Percentiles rank a stretch among this genome's conserved stretches.
Evolutionary conservation across 192 early-diverging fungal genomes (phyloP).

Genomic region (Entophlyctis helioformis): DNA sequence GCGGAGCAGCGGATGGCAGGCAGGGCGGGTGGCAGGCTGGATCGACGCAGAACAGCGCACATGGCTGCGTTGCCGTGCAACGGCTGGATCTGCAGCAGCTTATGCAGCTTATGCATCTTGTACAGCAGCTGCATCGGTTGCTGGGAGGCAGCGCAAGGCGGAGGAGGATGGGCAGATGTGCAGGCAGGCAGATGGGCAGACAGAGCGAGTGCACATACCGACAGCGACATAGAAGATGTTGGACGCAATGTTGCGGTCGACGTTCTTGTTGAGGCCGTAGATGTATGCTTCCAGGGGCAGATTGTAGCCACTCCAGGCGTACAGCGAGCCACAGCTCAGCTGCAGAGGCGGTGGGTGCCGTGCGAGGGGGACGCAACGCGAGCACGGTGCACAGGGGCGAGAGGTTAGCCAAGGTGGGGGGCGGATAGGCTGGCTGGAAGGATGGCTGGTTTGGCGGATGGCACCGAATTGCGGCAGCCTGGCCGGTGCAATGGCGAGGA

Average conservation of each 20-base stretch:
- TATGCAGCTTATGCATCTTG: too few species aligned
- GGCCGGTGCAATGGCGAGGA: neutral
- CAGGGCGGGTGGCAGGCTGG: too few species aligned
- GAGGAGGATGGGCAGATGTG: too few species aligned
- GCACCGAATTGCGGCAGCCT: neutral
- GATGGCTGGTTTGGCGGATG: neutral
- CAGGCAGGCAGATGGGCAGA: too few species aligned
- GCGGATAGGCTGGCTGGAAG: neutral
- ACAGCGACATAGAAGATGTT: conserved; percentile 69
- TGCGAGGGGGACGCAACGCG: neutral
- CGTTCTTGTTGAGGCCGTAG: conserved; percentile 28
- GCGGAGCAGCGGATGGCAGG: too few species aligned
- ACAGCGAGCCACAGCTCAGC: conserved; percentile 57
- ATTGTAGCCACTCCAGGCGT: conserved; percentile 70
- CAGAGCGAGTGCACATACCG: conserved; percentile 28
- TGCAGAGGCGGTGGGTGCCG: neutral
- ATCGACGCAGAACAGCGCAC: too few species aligned
- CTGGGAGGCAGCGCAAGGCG: too few species aligned
- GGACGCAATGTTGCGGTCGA: conserved; percentile 32
- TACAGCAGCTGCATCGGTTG: too few species aligned
- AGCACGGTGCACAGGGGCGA: neutral
- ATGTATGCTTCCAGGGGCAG: conserved; percentile 49
- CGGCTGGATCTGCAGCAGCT: too few species aligned
- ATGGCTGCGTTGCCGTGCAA: too few species aligned
- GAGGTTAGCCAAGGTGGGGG: neutral